Conservation (phyloP, 1,139 yeast species). For the Kazachstania sp. region DNA sequence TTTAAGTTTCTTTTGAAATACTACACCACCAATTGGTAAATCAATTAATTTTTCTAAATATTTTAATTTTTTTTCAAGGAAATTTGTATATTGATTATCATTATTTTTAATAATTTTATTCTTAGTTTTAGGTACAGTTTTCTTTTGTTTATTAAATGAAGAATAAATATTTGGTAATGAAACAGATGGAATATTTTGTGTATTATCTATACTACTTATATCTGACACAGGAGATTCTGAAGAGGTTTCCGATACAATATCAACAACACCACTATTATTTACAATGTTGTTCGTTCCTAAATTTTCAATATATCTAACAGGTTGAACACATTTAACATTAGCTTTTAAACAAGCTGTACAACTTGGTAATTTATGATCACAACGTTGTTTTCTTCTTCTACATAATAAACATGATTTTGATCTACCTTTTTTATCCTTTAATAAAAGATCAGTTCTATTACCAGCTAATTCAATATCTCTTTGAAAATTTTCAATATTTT, state of each 20-base stretch:
- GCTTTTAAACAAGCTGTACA: slow-evolving; percentile 57
- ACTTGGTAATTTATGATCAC: slow-evolving; percentile 52
- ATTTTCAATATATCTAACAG: slow-evolving; percentile 38
- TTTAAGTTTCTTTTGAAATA: slow-evolving; percentile 27
- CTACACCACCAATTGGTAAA: slow-evolving; percentile 25
- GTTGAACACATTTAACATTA: slow-evolving; percentile 48
- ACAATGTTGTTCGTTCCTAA: not conserved
- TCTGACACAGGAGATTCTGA: not conserved
- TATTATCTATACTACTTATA: not conserved
- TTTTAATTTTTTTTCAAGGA: slow-evolving; percentile 44
- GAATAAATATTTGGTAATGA: not conserved
- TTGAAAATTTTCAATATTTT: slow-evolving; percentile 29
- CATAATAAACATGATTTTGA: slow-evolving; percentile 46
- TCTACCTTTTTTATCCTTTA: slow-evolving; percentile 39
- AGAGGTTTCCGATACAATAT: not conserved
- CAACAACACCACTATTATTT: not conserved
- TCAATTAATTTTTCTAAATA: slow-evolving; percentile 39
- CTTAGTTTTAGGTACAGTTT: not conserved
- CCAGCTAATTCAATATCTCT: slow-evolving; percentile 30
- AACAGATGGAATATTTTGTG: not conserved
- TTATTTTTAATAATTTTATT: not conserved
- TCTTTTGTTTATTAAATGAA: slow-evolving; percentile 2
- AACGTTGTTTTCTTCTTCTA: slow-evolving; percentile 46
- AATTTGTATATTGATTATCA: slow-evolving; percentile 45
- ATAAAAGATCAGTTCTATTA: slow-evolving; percentile 20